Percentiles rank a stretch among this genome's conserved stretches.
phyloP scores from a whole-genome alignment of 2,329 filamentous ascomycete genomes.

The Penicillium brevicompactum region DNA sequence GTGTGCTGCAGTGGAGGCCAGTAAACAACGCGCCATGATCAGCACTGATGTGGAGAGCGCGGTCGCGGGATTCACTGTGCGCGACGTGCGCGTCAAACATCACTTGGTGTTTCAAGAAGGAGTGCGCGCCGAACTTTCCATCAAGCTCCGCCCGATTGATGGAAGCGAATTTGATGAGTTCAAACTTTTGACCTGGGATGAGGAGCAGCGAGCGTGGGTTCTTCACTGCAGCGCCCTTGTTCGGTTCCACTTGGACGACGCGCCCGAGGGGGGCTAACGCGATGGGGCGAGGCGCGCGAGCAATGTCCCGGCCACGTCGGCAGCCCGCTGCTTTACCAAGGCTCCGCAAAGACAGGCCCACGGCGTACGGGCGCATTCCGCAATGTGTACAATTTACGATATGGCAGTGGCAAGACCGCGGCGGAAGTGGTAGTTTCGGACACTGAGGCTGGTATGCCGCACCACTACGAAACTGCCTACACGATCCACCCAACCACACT shows the following conservation, averaged over 20 bases:
- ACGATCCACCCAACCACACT: constrained; percentile 51
- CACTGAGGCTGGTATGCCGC: constrained; percentile 50
- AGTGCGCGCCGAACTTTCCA: neutral
- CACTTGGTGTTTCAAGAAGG: neutral
- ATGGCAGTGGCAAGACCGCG: neutral
- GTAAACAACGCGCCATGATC: neutral
- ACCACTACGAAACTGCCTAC: constrained; percentile 45
- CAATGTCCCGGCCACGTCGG: constrained; percentile 54
- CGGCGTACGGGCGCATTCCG: neutral
- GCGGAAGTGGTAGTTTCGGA: constrained; percentile 42
- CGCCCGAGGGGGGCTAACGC: constrained; percentile 26
- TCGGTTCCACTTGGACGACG: neutral
- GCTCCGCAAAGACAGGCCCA: neutral
- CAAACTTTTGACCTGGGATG: neutral
- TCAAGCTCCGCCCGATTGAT: neutral
- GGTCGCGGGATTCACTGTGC: neutral
- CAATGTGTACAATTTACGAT: neutral
- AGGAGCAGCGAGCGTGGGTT: neutral
- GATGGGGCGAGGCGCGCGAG: constrained; percentile 41
- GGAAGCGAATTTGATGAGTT: neutral
- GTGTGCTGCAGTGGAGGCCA: constrained; percentile 6
- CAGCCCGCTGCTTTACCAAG: neutral
- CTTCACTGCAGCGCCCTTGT: neutral
- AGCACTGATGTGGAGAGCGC: neutral
- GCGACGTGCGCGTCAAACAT: neutral